Percentiles rank a stretch among this genome's conserved stretches.
phyloP scores from a whole-genome alignment of 2,329 filamentous ascomycete species.

The Zymoseptoria tritici region DNA sequence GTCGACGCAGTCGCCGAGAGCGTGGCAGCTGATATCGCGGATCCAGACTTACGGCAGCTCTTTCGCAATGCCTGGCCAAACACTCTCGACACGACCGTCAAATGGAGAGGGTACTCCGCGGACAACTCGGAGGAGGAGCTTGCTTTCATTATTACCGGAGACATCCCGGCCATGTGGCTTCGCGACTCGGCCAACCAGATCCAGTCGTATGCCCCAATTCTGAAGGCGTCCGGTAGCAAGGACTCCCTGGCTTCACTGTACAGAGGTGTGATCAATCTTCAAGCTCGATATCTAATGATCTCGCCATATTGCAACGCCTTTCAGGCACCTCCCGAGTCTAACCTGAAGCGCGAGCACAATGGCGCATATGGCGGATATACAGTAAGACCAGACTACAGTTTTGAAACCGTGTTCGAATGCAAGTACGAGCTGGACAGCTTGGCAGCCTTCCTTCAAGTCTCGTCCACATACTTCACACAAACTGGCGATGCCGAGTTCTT shows the following conservation, averaged over 20 bases:
- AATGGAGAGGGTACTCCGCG: slow-evolving; percentile 68
- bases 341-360: slow-evolving; percentile 27
- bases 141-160: slow-evolving; percentile 82
- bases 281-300: slow-evolving; percentile 57
- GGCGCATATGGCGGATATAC: slow-evolving; percentile 31
- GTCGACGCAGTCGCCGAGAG: slow-evolving; percentile 32
- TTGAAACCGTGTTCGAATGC: slow-evolving; percentile 42
- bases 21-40: slow-evolving; percentile 29
- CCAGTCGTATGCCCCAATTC: slow-evolving; percentile 57
- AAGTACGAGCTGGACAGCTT: slow-evolving; percentile 47
- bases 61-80: slow-evolving; percentile 62
- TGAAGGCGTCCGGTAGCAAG: slow-evolving; percentile 38
- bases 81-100: slow-evolving; percentile 79
- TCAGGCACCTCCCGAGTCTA: slow-evolving; percentile 33
- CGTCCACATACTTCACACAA: slow-evolving; percentile 39
- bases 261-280: slow-evolving; percentile 62
- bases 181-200: slow-evolving; percentile 58
- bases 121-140: slow-evolving; percentile 68
- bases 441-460: slow-evolving; percentile 42
- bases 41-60: slow-evolving; percentile 58
- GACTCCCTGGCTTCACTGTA: slow-evolving; percentile 56
- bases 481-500: slow-evolving; percentile 28
- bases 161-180: slow-evolving; percentile 49
- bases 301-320: slow-evolving; percentile 48
- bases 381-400: slow-evolving; percentile 35